phyloP scores from a whole-genome alignment of 1,284 basidiomycete species.

The Leccinum cinnamomeum region DNA sequence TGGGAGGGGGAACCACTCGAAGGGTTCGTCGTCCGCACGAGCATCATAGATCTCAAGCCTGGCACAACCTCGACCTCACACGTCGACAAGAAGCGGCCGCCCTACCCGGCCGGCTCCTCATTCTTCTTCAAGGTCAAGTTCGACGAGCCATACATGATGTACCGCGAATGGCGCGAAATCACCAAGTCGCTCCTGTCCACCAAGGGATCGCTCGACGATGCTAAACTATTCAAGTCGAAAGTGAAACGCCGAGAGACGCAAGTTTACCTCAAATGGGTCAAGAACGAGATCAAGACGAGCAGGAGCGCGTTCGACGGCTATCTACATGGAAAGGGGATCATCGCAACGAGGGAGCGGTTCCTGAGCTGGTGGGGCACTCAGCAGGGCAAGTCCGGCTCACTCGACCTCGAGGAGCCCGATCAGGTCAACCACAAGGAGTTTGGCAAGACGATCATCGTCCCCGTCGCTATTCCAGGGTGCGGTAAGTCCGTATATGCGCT shows the following conservation, averaged over 20 bases:
- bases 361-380: constrained; percentile 64
- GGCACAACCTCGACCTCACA: constrained; percentile 8
- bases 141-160: constrained; percentile 98
- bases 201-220: constrained; percentile 31
- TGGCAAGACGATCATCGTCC: constrained; percentile 84
- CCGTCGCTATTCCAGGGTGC: constrained; percentile 90
- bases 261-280: constrained; percentile 70
- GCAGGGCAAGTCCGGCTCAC: constrained; percentile 41
- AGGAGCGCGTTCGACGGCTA: constrained; percentile 65
- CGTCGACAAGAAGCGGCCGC: constrained; percentile 38
- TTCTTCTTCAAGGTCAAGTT: constrained; percentile 99
- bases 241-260: constrained; percentile 67
- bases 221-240: constrained; percentile 57
- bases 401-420: constrained; percentile 22
- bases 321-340: constrained; percentile 77
- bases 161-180: constrained; percentile 96
- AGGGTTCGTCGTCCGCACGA: constrained; percentile 48
- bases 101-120: constrained; percentile 76
- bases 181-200: constrained; percentile 72
- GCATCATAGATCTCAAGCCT: constrained; percentile 46
- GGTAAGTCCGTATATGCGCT: constrained; percentile 51
- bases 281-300: constrained; percentile 66
- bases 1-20: constrained; percentile 83
- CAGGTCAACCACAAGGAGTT: constrained; percentile 37
- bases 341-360: constrained; percentile 81